Evolutionary conservation across 2,329 filamentous ascomycete species (phyloP).

Genomic region (Rutstroemia sp.): DNA sequence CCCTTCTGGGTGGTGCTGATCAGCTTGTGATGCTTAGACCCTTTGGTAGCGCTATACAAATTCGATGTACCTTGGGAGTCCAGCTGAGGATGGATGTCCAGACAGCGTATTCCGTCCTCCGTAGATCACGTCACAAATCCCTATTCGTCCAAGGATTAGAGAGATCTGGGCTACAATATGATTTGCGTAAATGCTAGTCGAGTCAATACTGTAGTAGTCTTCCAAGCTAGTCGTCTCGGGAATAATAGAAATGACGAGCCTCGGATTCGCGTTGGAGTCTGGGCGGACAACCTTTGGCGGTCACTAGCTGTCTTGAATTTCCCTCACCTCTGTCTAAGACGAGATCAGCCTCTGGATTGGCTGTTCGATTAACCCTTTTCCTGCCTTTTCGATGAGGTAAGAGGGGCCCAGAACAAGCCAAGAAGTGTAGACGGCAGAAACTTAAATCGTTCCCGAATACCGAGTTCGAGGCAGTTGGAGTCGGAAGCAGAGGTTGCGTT

Average conservation of each 20-base stretch:
- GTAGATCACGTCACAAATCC: conserved; percentile 4
- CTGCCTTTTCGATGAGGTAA: not conserved
- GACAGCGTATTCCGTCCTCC: not conserved
- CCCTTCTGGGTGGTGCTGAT: not conserved
- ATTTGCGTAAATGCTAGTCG: not conserved
- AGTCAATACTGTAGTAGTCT: not conserved
- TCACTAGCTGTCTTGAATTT: not conserved
- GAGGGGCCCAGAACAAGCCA: not conserved
- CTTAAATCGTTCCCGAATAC: not conserved
- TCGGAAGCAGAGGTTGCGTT: too few relatives aligned
- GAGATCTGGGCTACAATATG: not conserved
- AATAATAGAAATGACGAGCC: too few relatives aligned
- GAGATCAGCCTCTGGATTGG: not conserved
- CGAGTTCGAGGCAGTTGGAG: not conserved
- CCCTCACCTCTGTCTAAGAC: not conserved
- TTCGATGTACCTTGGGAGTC: not conserved
- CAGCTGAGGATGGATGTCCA: not conserved
- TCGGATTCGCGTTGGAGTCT: too few relatives aligned
- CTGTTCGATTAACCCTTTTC: not conserved
- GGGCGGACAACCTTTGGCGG: too few relatives aligned
- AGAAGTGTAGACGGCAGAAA: not conserved
- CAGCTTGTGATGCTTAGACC: conserved; percentile 1
- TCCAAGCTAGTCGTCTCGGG: too few relatives aligned
- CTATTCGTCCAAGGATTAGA: not conserved
- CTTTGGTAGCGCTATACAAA: not conserved